A percentile compares a stretch with the other conserved stretches of the same genome.
Evolutionary conservation across 2,329 filamentous ascomycete species (phyloP).

Genomic region (Fusarium austroafricanum): DNA sequence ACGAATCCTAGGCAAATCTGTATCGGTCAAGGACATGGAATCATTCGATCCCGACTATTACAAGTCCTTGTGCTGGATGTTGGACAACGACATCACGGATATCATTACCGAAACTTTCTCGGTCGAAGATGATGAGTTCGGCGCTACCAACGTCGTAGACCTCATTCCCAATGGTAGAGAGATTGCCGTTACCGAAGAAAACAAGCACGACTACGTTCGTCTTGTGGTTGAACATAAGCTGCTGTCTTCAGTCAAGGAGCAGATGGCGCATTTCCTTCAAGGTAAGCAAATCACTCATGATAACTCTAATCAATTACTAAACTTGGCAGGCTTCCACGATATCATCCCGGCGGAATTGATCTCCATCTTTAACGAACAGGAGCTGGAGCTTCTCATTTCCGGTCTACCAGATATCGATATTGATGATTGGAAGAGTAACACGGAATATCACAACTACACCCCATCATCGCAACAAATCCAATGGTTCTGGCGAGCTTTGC

Average conservation of each 20-base stretch:
- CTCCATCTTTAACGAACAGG: slow-evolving; percentile 98
- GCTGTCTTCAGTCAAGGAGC: slow-evolving; percentile 89
- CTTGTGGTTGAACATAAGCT: slow-evolving; percentile 94
- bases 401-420: slow-evolving; percentile 97
- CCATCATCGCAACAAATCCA: slow-evolving; percentile 96
- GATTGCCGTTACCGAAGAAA: slow-evolving; percentile 94
- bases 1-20: slow-evolving; percentile 91
- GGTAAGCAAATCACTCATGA: slow-evolving; percentile 60
- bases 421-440: slow-evolving; percentile 99
- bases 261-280: slow-evolving; percentile 92
- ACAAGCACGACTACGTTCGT: slow-evolving; percentile 98
- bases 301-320: slow-evolving; percentile 8
- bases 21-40: slow-evolving; percentile 99
- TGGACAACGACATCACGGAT: slow-evolving; percentile 98
- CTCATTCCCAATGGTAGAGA: slow-evolving; percentile 89
- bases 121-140: slow-evolving; percentile 93
- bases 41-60: slow-evolving; percentile 98
- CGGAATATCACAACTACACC: slow-evolving; percentile 98
- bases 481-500: slow-evolving; percentile 99
- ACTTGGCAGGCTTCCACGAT: slow-evolving; percentile 84
- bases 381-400: slow-evolving; percentile 95
- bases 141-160: slow-evolving; percentile 87
- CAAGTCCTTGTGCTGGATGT: slow-evolving; percentile 98
- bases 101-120: slow-evolving; percentile 98
- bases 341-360: slow-evolving; percentile 95